A percentile compares a stretch with the other conserved stretches of the same genome.
Conservation (phyloP, 345 rosid species). For the Adansonia digitata region DNA sequence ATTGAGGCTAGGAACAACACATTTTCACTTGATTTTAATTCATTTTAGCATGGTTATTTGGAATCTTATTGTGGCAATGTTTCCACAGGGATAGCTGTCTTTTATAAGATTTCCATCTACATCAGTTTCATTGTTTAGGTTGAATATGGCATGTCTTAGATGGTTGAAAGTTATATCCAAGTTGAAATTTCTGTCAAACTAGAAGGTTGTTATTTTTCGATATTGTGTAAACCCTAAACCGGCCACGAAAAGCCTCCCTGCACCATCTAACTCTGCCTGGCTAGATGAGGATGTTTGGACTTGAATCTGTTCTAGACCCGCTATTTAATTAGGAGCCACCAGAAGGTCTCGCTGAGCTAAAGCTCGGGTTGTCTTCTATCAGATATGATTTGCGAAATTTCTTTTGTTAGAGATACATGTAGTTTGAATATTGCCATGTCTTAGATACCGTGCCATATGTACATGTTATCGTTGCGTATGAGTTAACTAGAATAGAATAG, state of each 20-base stretch:
- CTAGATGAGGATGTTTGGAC: neutral
- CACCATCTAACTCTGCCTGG: neutral
- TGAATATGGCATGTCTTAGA: neutral
- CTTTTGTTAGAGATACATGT: neutral
- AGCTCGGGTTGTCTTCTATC: neutral
- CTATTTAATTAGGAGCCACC: neutral
- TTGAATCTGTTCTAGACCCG: neutral
- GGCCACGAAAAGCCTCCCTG: neutral
- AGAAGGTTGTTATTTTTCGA: neutral
- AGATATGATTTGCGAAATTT: neutral
- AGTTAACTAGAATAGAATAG: neutral
- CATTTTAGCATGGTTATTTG: neutral
- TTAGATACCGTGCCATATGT: neutral
- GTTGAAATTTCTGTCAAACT: neutral
- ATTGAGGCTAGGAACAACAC: neutral
- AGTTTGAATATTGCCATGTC: neutral
- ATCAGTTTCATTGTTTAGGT: neutral
- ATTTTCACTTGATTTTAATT: neutral
- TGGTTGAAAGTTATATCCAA: neutral
- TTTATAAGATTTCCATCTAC: neutral
- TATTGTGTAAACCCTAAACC: neutral
- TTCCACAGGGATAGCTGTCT: neutral
- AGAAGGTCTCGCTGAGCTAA: neutral
- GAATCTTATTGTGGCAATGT: neutral
- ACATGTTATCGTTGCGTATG: neutral